These are phyloP conservation scores for Leucosporidium yakuticum DNA, from an alignment of 768 basidiomycete genomes.

Conservation along the genomic window DNA sequence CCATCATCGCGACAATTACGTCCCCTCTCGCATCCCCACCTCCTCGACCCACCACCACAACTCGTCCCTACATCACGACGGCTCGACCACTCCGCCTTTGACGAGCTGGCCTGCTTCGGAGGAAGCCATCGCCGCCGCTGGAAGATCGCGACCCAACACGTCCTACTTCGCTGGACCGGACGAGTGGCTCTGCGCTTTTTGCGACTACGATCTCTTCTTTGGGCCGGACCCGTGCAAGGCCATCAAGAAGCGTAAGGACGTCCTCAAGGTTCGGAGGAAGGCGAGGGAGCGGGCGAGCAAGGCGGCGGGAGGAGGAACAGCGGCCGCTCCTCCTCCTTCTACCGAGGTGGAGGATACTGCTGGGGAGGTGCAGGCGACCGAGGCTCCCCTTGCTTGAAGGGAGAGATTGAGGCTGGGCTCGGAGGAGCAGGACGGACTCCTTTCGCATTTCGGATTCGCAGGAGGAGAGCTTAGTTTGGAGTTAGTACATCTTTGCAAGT, in stretches of 20 bases:
- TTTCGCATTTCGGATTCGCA: too few relatives aligned
- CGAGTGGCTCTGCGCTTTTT: conserved; percentile 91
- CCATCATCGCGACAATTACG: conserved; percentile 89
- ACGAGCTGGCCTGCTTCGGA: conserved; percentile 31
- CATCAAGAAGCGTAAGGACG: conserved; percentile 1
- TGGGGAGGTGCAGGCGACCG: too few relatives aligned
- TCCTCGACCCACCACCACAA: conserved; percentile 34
- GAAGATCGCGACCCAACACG: conserved; percentile 25
- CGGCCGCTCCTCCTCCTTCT: neutral
- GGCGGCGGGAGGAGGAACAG: conserved; percentile 13
- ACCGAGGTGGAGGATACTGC: too few relatives aligned
- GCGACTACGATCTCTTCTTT: conserved; percentile 88
- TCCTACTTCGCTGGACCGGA: conserved; percentile 57
- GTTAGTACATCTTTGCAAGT: too few relatives aligned
- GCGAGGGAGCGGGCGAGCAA: conserved; percentile 26
- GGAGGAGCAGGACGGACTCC: too few relatives aligned
- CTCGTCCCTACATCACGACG: conserved; percentile 53
- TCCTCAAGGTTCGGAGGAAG: conserved; percentile 14
- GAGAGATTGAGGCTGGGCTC: too few relatives aligned
- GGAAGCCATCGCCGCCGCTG: conserved; percentile 36
- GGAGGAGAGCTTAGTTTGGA: too few relatives aligned
- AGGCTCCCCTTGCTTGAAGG: too few relatives aligned
- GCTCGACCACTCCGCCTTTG: conserved; percentile 52
- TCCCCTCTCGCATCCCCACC: conserved; percentile 70
- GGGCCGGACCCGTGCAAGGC: conserved; percentile 44